Evolutionary conservation across 2,329 filamentous ascomycete species (phyloP).

Genomic region (Dactylellina haptotyla): DNA sequence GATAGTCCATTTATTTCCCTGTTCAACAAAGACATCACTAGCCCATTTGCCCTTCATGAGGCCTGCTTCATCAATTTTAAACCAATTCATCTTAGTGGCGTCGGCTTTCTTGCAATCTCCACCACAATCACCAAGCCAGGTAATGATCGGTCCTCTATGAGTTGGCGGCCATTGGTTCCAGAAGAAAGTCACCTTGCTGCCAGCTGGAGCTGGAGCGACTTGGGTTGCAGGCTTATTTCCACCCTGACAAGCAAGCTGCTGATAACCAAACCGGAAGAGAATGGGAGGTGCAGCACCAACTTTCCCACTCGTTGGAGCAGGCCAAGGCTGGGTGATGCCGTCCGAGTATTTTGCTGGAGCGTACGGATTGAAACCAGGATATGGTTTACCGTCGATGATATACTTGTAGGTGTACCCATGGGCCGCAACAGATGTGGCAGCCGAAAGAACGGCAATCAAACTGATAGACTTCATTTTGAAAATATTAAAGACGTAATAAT

Average conservation of each 20-base stretch:
- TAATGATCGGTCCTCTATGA: conserved; percentile 65
- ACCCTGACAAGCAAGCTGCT: conserved; percentile 64
- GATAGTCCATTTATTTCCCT: conserved; percentile 66
- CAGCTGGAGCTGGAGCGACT: conserved; percentile 63
- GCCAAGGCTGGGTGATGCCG: not conserved
- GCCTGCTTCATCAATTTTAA: conserved; percentile 60
- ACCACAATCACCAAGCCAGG: conserved; percentile 63
- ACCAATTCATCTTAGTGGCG: conserved; percentile 62
- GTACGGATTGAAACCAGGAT: not conserved
- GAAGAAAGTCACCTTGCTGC: conserved; percentile 64
- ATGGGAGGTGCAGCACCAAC: not conserved
- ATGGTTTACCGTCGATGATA: not conserved
- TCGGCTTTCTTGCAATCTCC: conserved; percentile 62
- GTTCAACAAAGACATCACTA: conserved; percentile 64
- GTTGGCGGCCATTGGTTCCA: conserved; percentile 66
- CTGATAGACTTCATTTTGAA: not conserved
- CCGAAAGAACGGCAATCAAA: not conserved
- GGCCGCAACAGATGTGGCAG: not conserved
- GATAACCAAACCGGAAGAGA: not conserved
- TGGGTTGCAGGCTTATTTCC: conserved; percentile 62
- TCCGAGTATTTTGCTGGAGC: not conserved
- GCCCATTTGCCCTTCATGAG: conserved; percentile 62
- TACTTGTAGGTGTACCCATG: not conserved
- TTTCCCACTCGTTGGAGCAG: not conserved
- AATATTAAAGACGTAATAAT: not conserved